Evolutionary conservation across 768 basidiomycete genomes (phyloP).

Genomic region (Psilocybe azurescens): DNA sequence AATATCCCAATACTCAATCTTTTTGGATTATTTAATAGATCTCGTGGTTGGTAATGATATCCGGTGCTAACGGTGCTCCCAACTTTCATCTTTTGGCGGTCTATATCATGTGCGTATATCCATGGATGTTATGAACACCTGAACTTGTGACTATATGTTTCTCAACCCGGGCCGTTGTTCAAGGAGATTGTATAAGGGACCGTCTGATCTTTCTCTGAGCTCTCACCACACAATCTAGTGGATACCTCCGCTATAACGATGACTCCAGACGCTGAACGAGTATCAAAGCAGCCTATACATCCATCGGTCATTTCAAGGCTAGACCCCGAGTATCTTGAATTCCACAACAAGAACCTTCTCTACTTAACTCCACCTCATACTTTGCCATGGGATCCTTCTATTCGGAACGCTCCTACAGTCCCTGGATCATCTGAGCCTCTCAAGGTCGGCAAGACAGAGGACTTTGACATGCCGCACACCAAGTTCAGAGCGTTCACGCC

Average conservation of each 20-base stretch:
- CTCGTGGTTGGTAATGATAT: no score
- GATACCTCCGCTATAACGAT: slow-evolving; percentile 16
- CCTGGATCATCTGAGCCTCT: slow-evolving; percentile 63
- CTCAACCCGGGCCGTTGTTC: slow-evolving; percentile 5
- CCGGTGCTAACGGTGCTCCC: slow-evolving; percentile 34
- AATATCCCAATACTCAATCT: no score
- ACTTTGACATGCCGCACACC: slow-evolving; percentile 56
- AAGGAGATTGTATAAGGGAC: not conserved
- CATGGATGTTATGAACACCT: slow-evolving; percentile 65
- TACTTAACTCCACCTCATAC: slow-evolving; percentile 57
- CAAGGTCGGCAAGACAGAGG: slow-evolving; percentile 57
- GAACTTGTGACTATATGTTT: not conserved
- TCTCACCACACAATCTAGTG: not conserved
- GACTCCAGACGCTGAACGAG: not conserved
- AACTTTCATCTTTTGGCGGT: no score
- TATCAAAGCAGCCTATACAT: slow-evolving; percentile 56
- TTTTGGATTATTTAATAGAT: no score
- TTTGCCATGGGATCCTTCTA: slow-evolving; percentile 63
- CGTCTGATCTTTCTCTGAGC: not conserved
- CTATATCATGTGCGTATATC: not conserved
- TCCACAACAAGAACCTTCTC: slow-evolving; percentile 57
- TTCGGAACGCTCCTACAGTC: slow-evolving; percentile 57
- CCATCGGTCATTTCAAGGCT: slow-evolving; percentile 61
- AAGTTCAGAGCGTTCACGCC: slow-evolving; percentile 72
- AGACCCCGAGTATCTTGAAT: slow-evolving; percentile 70